These are phyloP conservation scores for Urtica urens DNA, from an alignment of 306 rosid species.

Conservation along the genomic window DNA sequence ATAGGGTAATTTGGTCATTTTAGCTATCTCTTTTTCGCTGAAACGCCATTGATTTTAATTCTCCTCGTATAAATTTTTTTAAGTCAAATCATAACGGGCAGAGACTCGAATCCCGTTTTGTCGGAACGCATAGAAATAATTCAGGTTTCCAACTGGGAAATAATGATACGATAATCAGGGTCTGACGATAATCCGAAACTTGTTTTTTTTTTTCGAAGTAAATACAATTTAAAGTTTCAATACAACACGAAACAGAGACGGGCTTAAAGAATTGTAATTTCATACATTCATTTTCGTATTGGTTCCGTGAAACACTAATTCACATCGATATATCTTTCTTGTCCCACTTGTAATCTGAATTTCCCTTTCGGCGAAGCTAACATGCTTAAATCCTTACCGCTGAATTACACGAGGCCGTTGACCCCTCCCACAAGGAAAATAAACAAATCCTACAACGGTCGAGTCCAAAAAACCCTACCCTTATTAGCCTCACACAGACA, in stretches of 20 bases:
- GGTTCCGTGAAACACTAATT: neutral
- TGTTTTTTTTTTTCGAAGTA: neutral
- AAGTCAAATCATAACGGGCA: neutral
- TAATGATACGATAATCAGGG: no score
- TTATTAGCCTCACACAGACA: constrained; percentile 1
- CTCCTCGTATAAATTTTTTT: neutral
- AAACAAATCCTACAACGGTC: neutral
- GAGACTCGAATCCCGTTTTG: neutral
- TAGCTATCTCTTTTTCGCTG: neutral
- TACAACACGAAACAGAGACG: constrained; percentile 1
- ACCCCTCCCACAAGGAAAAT: neutral
- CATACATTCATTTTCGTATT: neutral
- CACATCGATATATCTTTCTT: neutral
- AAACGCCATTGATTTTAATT: neutral
- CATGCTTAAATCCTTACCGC: constrained; percentile 15
- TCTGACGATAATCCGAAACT: neutral
- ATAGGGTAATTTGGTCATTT: no score
- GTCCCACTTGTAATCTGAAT: neutral
- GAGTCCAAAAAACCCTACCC: no score
- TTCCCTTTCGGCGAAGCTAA: constrained; percentile 7
- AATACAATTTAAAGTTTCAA: neutral
- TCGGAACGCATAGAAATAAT: neutral
- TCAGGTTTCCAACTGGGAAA: neutral
- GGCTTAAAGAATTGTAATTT: neutral
- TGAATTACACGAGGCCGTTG: neutral